A percentile compares a stretch with the other conserved stretches of the same genome.
Conservation (phyloP, 441 rosid species). For the Pelargonium myrrhifolium region DNA sequence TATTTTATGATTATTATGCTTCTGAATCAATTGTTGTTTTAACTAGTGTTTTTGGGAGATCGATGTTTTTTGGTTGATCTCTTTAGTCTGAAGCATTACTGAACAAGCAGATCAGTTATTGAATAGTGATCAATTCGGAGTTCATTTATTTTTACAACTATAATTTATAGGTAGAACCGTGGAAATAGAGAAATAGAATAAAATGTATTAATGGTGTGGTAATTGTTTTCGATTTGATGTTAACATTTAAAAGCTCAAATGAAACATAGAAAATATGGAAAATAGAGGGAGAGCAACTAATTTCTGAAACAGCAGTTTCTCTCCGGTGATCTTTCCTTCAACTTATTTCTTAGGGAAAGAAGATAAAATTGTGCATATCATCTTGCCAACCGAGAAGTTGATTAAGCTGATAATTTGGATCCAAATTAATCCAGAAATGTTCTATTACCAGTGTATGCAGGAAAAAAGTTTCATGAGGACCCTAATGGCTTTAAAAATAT, state of each 20-base stretch:
- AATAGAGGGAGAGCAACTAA: background rate
- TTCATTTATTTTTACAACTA: background rate
- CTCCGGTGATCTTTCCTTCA: too few species aligned
- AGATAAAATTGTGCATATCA: background rate
- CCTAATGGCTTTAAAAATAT: background rate
- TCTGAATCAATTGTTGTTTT: background rate
- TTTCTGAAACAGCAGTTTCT: background rate
- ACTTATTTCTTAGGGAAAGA: background rate
- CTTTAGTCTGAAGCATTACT: background rate
- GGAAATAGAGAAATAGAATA: background rate
- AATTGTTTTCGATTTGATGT: background rate
- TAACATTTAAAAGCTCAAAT: background rate
- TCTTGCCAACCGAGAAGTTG: background rate
- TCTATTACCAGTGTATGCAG: background rate
- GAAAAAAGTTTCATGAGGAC: background rate
- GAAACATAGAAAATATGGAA: background rate
- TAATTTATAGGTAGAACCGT: background rate
- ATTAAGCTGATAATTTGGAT: background rate
- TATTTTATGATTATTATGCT: background rate
- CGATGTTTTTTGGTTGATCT: background rate
- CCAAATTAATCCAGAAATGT: background rate
- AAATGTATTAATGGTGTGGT: background rate
- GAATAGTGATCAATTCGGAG: background rate
- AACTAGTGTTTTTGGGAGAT: background rate
- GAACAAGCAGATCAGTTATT: background rate